Evolutionary conservation across 2,329 filamentous ascomycete species (phyloP), one percentile per base, ranked within the genome.

Genomic region (Fusarium succisae): DNA sequence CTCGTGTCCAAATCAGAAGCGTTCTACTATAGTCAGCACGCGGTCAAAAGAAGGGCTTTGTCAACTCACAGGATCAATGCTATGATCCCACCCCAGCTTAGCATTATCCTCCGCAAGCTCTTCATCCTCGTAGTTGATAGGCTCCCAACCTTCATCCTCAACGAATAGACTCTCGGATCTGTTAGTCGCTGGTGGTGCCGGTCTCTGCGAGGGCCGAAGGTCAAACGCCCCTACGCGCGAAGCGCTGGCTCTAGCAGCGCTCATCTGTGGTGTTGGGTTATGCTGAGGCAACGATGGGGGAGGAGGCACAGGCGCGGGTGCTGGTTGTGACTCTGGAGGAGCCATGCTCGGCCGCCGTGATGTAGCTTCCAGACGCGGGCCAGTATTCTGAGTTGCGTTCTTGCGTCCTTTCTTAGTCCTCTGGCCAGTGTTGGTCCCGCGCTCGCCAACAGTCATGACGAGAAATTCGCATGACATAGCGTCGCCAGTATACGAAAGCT

Each of bases 371-470:
- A 89, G 82, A 51, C 83, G 84, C 20, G 85, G 84, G 8, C 81
- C 80, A 13, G 75, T 74, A 24, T 60, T 75, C 57, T 78, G 80
- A 20, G 80, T 76, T 28, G 81, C 78, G 37, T 81, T 80, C 73
- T 86, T 88, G 51, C 82, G 81, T 1, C 82, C 79, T 69, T 84
- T 88, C 72, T 85, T 88, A 50, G 84, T 84, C 78, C 85, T 88
- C 67, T 86, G 86, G 17, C 80, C 81, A 10, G 85, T 81, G 51
- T 86, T 87, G 35, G 83, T 86, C 58, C 86, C 85, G 66, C 87
- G 86, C 74, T 94, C 92, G 20, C 93, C 93, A 14, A 93, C 90
- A 2, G 93, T 96, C 93, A 95, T 95, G 69, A 96, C 87, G 48
- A 94, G 92, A 76, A 95, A 95, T 73, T 95, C 92, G 81, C 91